Evolutionary conservation across 2,329 filamentous ascomycete genomes (phyloP), one percentile per base, ranked within the genome.

Genomic region (Chaetomium olivaceum): DNA sequence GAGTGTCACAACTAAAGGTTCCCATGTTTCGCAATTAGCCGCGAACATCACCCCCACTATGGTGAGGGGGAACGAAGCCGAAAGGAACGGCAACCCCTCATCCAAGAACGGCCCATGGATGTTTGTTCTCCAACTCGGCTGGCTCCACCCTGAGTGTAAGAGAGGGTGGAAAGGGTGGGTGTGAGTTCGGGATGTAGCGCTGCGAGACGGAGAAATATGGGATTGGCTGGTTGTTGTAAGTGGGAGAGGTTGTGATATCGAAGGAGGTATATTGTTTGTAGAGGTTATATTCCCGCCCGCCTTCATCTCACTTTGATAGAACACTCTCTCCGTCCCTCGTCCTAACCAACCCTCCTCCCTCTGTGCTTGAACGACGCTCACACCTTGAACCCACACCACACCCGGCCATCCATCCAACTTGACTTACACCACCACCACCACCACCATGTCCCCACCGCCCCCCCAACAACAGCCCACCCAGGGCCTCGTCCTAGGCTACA

Each of bases 401-500:
- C 16, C 19, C 14, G n/a, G n/a, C 12, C 48, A 8, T 29, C 4
- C 8, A 51, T 16, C 54, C 29, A 52, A 11, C 12, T 2, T 21
- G 12, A 46, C 43, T n/a, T n/a, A n/a, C 43, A 46, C 19, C 43
- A 46, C 58, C 60, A 60, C 50, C 16, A 27, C 56, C 23, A 39
- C 11, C 21, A 62, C 58, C 60, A 62, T 62, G 48, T 16, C 65
- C 48, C 33, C 27, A 19, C 12, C n/a, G 1, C 33, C n/a, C 11
- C 33, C 4, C n/a, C 23, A 46, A 27, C 36, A 46, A 43, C 51
- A 61, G 9, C 46, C 56, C 25, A 27, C 55, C 43, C 64, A 66
- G 60, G 76, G 75, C 66, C 73, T 81, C 63, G 76, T 80, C 31
- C 77, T 88, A 6, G 84, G 84, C 69, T 87, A 86, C 72, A 71